Base-by-base conservation (phyloP, 805 yeast species). In the Wickerhamomyces chaumierensis region DNA sequence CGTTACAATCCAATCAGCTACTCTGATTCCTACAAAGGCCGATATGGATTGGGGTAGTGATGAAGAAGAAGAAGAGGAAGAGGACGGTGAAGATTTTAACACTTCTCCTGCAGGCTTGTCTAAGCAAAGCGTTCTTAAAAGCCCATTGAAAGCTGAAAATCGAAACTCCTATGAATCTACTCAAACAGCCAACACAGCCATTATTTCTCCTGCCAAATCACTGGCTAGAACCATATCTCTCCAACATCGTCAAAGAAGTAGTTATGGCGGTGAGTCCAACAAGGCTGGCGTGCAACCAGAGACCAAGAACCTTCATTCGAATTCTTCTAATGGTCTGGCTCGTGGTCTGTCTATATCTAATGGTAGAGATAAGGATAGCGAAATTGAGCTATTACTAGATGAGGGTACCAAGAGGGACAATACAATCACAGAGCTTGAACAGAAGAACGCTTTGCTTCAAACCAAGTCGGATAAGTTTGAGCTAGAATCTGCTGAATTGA, bases 1-100 rank as follows among this genome's bases (percentile, higher is more conserved):
- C 15, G 53, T 65, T 13, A 70, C 78, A 2, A 56, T 75, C 14
- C 84, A 76, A 45, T 58, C 81, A 12, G 71, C 82, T 5, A 75
- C 80, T 4, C 79, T 90, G 4, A 75, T 82, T n/a, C 96, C 96
- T 0, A 72, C 81, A 20, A 85, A 82, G 56, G 84, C 95, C 1
- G 75, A 80, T 33, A 67, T 90, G 55, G 78, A 88, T 3, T 92
- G 95, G 87, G 81, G 90, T 14, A 81, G 87, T 39, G 94, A 81
- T n/a, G n/a, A n/a, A n/a, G n/a, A n/a, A n/a, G n/a, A n/a, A n/a
- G n/a, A n/a, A n/a, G n/a, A n/a, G n/a, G n/a, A n/a, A n/a, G n/a
- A n/a, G n/a, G n/a, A n/a, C 47, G 94, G 81, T 44, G 92, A 80
- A 36, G 84, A 74, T 3, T 73, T 66, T 1, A 69, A 58, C 8